These are phyloP conservation scores for Phoenix roebelenii DNA, from an alignment of 176 grass and related monocot species.

Conservation along the genomic window DNA sequence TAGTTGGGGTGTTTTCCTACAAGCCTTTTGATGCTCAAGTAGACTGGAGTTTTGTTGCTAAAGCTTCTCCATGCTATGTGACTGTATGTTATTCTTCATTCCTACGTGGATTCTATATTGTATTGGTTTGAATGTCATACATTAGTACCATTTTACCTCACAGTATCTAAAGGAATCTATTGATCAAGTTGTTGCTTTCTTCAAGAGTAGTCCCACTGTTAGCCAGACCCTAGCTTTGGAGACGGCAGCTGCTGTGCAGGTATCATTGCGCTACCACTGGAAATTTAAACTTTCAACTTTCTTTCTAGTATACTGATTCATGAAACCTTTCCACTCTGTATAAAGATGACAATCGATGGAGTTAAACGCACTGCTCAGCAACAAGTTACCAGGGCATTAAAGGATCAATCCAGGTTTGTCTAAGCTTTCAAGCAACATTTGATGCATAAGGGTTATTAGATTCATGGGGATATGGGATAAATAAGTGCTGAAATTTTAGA, in stretches of 20 bases:
- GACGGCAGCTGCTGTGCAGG: slow-evolving; percentile 93
- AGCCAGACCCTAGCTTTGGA: slow-evolving; percentile 84
- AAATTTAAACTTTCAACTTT: slow-evolving; percentile 1
- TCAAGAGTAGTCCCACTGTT: slow-evolving; percentile 81
- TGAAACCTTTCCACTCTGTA: slow-evolving; percentile 20
- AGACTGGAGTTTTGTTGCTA: slow-evolving; percentile 94
- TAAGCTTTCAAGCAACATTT: neutral
- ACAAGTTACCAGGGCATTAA: slow-evolving; percentile 71
- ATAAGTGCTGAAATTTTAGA: too few species aligned
- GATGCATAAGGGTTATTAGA: too few species aligned
- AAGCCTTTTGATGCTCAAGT: slow-evolving; percentile 80
- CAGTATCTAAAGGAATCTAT: slow-evolving; percentile 90
- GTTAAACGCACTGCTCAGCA: slow-evolving; percentile 90
- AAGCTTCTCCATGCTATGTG: slow-evolving; percentile 91
- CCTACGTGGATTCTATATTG: neutral
- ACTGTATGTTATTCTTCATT: slow-evolving; percentile 55
- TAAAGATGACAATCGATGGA: slow-evolving; percentile 93
- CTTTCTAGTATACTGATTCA: slow-evolving; percentile 12
- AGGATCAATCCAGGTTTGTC: slow-evolving; percentile 76
- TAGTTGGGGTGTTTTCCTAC: slow-evolving; percentile 79
- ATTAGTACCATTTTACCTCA: slow-evolving; percentile 16
- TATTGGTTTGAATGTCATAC: too few species aligned
- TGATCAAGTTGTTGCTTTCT: slow-evolving; percentile 77
- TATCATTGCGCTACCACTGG: slow-evolving; percentile 13
- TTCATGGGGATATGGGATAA: too few species aligned